A percentile compares a stretch with the other conserved stretches of the same genome.
Conservation (phyloP, 1,284 basidiomycete species). For the Heterobasidion annosum region DNA sequence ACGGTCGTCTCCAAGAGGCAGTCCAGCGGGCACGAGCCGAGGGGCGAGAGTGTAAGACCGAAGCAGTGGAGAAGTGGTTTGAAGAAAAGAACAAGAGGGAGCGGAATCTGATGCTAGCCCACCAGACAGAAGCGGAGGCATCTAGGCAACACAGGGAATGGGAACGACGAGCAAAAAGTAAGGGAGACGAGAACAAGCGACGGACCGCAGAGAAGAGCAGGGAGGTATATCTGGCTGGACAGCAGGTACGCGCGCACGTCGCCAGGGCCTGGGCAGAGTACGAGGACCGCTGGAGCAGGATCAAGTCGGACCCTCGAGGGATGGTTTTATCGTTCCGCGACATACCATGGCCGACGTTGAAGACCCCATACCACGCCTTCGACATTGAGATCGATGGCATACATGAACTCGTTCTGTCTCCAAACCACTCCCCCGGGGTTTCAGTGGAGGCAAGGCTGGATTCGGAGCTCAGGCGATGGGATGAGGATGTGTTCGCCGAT, state of each 20-base stretch:
- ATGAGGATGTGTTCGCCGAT: too few relatives aligned
- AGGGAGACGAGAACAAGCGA: slow-evolving; percentile 24
- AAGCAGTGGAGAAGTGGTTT: too few relatives aligned
- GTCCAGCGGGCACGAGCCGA: too few relatives aligned
- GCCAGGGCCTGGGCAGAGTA: slow-evolving; percentile 49
- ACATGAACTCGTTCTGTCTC: too few relatives aligned
- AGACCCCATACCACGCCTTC: slow-evolving; percentile 28
- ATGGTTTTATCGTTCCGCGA: slow-evolving; percentile 40
- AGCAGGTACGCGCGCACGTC: slow-evolving; percentile 8
- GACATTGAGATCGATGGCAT: slow-evolving; percentile 32
- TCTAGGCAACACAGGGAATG: not conserved
- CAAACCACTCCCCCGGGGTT: too few relatives aligned
- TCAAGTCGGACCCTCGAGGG: slow-evolving; percentile 22
- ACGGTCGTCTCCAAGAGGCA: too few relatives aligned
- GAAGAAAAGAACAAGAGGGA: not conserved
- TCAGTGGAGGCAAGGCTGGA: too few relatives aligned
- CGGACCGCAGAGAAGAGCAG: not conserved
- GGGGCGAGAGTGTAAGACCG: too few relatives aligned
- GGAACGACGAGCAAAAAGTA: slow-evolving; percentile 23
- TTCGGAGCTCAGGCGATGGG: too few relatives aligned
- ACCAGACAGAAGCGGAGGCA: not conserved
- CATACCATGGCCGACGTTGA: slow-evolving; percentile 61
- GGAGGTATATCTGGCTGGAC: too few relatives aligned
- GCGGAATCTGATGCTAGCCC: not conserved
- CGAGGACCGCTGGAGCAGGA: slow-evolving; percentile 48